Base-by-base conservation (phyloP, 345 rosid genomes). In the Stellera chamaejasme region DNA sequence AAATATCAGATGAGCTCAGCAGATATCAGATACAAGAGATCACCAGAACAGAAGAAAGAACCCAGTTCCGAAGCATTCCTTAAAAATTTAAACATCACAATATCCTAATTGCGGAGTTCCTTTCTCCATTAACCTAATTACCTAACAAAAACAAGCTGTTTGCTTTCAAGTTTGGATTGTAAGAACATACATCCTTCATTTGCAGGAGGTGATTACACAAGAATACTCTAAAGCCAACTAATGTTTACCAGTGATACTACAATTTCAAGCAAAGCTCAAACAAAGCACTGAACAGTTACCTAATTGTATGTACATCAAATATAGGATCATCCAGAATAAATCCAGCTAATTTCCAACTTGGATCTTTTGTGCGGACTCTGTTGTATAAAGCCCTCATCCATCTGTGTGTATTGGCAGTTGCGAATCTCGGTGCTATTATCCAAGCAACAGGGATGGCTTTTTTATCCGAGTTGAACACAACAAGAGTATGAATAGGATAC, bases 371-470 rank as follows among this genome's bases (percentile, higher is more conserved):
- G 45, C 62, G 75, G 69, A 93, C 90, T 72, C 97, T 81, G 64
- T 89, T 93, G 69, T 84, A 87, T 61, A 89, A 80, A 45, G 94
- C 91, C 66, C 96, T 82, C 96, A 89, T 88, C 97, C 97, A 89
- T 72, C 75, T 76, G 72, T 84, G 73, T 12, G 85, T 54, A 69
- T 84, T 88, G n/a, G 66, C 66, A 69, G 67, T 70, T 15, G 81
- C 76, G 79, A 78, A 75, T 54, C 77, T 76, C 1, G 94, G 94
- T 46, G 87, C 75, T 67, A 89, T 79, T 53, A 93, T 74, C 96
- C 99, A 93, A 66, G 99, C 97, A 28, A 93, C 96, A 27, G 97
- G 99, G 71, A 93, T 84, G 67, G 89, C 96, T 74, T 87, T 93
- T 68, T 87, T 93, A 64, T 87, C 96, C 2, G 91, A 78, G 79